Conservation (phyloP, 2,329 filamentous ascomycete genomes). For the Escovopsis weberi region DNA sequence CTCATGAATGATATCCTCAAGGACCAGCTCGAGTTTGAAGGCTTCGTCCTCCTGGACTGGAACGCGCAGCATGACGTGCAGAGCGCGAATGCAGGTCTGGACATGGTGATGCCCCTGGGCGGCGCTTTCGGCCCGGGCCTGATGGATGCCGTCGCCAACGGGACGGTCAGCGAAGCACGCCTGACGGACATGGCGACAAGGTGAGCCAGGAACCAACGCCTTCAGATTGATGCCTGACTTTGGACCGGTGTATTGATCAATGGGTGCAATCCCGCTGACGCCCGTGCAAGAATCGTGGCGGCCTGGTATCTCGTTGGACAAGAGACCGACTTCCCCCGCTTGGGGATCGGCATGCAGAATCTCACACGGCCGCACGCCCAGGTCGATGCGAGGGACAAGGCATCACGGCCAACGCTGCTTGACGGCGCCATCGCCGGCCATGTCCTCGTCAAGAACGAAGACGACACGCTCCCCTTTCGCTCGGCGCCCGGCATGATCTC, state of each 20-base stretch:
- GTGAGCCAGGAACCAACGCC: slow-evolving; percentile 4
- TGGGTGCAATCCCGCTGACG: not conserved
- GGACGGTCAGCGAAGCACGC: slow-evolving; percentile 54
- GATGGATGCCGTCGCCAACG: slow-evolving; percentile 61
- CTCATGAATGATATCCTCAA: slow-evolving; percentile 55
- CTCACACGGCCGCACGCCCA: slow-evolving; percentile 32
- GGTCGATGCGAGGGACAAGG: slow-evolving; percentile 34
- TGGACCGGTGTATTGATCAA: no score
- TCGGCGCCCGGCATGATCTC: slow-evolving; percentile 40
- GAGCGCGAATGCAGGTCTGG: slow-evolving; percentile 43
- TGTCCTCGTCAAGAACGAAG: slow-evolving; percentile 63
- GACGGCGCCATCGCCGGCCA: slow-evolving; percentile 47
- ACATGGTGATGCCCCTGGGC: slow-evolving; percentile 53
- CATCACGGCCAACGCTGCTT: slow-evolving; percentile 28
- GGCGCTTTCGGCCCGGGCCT: slow-evolving; percentile 51
- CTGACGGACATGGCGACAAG: slow-evolving; percentile 70
- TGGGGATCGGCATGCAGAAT: slow-evolving; percentile 44
- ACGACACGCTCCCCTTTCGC: slow-evolving; percentile 45
- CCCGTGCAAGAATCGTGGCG: slow-evolving; percentile 41
- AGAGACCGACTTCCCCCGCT: slow-evolving; percentile 30
- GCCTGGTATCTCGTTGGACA: slow-evolving; percentile 45
- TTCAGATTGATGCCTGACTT: not conserved
- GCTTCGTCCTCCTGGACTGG: slow-evolving; percentile 58
- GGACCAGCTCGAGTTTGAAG: slow-evolving; percentile 48
- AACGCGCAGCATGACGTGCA: slow-evolving; percentile 46